Percentiles rank a stretch among this genome's conserved stretches.
These are phyloP conservation scores for Epichloe gansuensis DNA, from an alignment of 2,329 filamentous ascomycete genomes.

Conservation along the genomic window DNA sequence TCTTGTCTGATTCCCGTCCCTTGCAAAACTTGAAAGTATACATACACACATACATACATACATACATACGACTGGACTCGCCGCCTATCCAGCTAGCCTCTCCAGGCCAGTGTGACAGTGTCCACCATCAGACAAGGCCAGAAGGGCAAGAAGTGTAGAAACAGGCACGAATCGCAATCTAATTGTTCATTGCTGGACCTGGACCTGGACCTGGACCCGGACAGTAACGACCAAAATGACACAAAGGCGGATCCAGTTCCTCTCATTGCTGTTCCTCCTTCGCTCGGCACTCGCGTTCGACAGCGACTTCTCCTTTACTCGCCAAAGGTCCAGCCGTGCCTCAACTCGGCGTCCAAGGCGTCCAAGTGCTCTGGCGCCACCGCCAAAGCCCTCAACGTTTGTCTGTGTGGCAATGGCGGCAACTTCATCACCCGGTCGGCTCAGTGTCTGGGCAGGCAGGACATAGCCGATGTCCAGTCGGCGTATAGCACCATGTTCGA, in stretches of 20 bases:
- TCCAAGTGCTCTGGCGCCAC: conserved; percentile 30
- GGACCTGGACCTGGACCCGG: not conserved
- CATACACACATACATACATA: too few relatives aligned
- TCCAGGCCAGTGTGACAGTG: too few relatives aligned
- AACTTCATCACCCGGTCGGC: conserved; percentile 37
- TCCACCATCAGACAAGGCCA: too few relatives aligned
- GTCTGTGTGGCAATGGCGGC: conserved; percentile 37
- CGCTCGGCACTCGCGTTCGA: conserved; percentile 13
- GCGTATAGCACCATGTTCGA: conserved; percentile 32
- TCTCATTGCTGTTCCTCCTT: conserved; percentile 16
- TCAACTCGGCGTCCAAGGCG: conserved; percentile 26
- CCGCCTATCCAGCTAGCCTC: too few relatives aligned
- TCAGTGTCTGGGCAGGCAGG: conserved; percentile 28
- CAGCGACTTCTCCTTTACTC: conserved; percentile 24
- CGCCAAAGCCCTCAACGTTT: conserved; percentile 30
- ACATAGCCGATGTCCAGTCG: conserved; percentile 22
- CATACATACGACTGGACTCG: too few relatives aligned
- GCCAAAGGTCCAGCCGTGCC: conserved; percentile 24
- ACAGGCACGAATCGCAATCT: too few relatives aligned
- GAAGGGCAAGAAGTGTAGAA: too few relatives aligned
- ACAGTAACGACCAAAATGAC: conserved; percentile 11
- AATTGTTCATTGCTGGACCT: too few relatives aligned
- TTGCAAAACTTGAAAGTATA: too few relatives aligned
- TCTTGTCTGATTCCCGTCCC: too few relatives aligned
- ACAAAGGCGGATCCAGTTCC: conserved; percentile 15